A percentile compares a stretch with the other conserved stretches of the same genome.
phyloP scores from a whole-genome alignment of 2,329 filamentous ascomycete genomes.

The Cryphonectria parasitica region DNA sequence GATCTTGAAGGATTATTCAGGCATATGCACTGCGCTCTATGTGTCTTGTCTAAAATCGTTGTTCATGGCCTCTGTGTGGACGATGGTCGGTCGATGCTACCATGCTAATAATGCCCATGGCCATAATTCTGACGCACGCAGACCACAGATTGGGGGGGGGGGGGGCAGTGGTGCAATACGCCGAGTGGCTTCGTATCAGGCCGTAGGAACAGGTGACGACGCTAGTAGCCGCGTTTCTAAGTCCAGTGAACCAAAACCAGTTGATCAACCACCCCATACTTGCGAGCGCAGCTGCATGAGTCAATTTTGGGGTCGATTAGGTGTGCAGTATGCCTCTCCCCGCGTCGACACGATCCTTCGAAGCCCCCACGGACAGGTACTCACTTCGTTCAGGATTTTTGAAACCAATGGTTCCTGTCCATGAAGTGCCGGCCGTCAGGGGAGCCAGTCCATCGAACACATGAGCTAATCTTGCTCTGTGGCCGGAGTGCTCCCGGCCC shows the following conservation, averaged over 20 bases:
- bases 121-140: neutral
- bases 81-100: neutral
- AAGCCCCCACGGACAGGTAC: neutral
- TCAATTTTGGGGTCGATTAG: neutral
- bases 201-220: neutral
- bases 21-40: constrained; percentile 1
- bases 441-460: constrained; percentile 2
- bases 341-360: constrained; percentile 3
- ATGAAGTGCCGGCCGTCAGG: neutral
- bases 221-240: neutral
- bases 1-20: neutral
- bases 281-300: neutral
- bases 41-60: neutral
- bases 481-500: neutral
- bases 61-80: neutral
- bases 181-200: neutral
- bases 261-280: neutral
- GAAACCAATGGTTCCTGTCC: constrained; percentile 11
- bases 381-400: neutral
- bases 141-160: neutral
- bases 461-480: neutral
- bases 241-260: neutral
- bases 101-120: neutral
- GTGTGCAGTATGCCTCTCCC: neutral
- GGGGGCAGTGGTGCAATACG: neutral